Evolutionary conservation across 495 filamentous ascomycete species (phyloP).

Genomic region (Hypoxylon subgilvum): DNA sequence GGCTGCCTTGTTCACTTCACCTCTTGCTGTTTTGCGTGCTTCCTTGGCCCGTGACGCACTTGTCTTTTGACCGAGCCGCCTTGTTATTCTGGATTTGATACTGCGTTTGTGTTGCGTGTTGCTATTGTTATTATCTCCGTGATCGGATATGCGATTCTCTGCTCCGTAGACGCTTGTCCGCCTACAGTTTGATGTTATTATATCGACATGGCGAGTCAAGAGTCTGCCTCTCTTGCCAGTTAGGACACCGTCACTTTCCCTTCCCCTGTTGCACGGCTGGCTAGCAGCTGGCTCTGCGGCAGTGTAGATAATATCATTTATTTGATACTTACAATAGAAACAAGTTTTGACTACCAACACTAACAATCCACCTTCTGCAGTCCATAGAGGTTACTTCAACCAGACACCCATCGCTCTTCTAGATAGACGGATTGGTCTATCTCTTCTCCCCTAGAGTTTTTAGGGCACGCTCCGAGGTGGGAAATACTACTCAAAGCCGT

Average conservation of each 20-base stretch:
- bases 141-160: constrained; percentile 14
- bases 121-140: constrained; percentile 20
- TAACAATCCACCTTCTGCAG: constrained; percentile 20
- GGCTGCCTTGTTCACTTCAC: constrained; percentile 1
- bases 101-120: constrained; percentile 10
- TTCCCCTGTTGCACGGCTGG: constrained; percentile 16
- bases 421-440: constrained; percentile 7
- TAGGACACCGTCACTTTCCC: constrained; percentile 11
- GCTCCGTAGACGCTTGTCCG: constrained; percentile 1
- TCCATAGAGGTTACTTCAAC: constrained; percentile 18
- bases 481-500: constrained; percentile 21
- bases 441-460: constrained; percentile 11
- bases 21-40: constrained; percentile 21
- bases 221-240: constrained; percentile 16
- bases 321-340: constrained; percentile 3
- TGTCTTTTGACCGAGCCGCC: constrained; percentile 13
- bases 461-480: constrained; percentile 13
- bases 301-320: constrained; percentile 18
- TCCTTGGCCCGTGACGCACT: constrained; percentile 19
- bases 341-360: constrained; percentile 30
- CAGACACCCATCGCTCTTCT: constrained; percentile 17
- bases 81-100: constrained; percentile 8
- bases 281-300: constrained; percentile 13
- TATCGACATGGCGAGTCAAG: constrained; percentile 17
- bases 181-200: constrained; percentile 18